Evolutionary conservation across 2,329 filamentous ascomycete species (phyloP), one percentile per base, ranked within the genome.

Genomic region (Gnomoniopsis sp.): DNA sequence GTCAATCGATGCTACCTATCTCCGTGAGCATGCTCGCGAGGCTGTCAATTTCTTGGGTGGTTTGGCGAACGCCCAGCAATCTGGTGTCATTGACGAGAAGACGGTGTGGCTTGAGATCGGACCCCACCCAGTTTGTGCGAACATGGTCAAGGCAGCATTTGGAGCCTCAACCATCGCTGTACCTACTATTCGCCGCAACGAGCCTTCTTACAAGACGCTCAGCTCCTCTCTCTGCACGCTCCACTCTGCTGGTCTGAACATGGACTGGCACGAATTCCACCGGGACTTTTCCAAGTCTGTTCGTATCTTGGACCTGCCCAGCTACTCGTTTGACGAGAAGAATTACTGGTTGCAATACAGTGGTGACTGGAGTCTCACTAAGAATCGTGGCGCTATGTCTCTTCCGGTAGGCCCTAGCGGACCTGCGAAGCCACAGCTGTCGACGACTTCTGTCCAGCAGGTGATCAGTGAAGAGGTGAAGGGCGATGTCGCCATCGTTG

Each of bases 21-120:
- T 91, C 15, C 78, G 81, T 54, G 80, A 81, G 50, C 85, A 88
- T 62, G 83, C 85, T 21, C 82, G 89, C 15, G 82, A 90, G 68
- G 77, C 88, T 7, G 88, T 91, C 65, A 81, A 90, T 71, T 89
- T 91, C 73, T 77, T 82, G 60, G 81, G 79, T 51, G 88, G 84
- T 8, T 74, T 92, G 1, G 74, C 82, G 15, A 77, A 77, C 43
- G 86, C 84, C 8, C 80, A 85, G 66, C 75, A 82, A 52, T 75
- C 79, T n/a, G 81, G 80, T 61, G 71, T 80, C 17, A 83, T 89
- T 49, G 80, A 87, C 62, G 83, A 86, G 63, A 84, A 86, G 72
- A 88, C 87, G 6, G 79, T 86, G 33, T 91, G 85, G 83, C 75
- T 92, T 57, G 89, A 92, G 70, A 75, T 91, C 63, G 89, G 89